These are phyloP conservation scores for Corymbia citriodora DNA, from an alignment of 441 rosid genomes.

Conservation along the genomic window DNA sequence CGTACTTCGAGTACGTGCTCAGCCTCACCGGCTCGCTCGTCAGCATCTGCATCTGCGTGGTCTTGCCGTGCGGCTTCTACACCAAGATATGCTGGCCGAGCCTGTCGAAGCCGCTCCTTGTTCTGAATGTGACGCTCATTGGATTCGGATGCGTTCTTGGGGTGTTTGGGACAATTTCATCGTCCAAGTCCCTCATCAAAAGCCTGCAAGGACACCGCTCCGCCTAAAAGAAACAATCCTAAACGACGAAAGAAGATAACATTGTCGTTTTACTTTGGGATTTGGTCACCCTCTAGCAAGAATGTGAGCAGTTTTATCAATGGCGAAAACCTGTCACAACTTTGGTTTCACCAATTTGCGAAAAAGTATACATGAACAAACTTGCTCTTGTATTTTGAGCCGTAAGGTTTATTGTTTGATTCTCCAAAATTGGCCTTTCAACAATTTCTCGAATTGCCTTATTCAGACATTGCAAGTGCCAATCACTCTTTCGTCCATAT, in stretches of 20 bases:
- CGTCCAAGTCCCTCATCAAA: constrained; percentile 36
- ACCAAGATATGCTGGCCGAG: constrained; percentile 51
- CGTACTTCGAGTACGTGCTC: constrained; percentile 67
- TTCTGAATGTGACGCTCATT: constrained; percentile 35
- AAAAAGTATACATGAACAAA: not conserved
- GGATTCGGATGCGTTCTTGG: constrained; percentile 50
- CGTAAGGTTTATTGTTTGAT: not conserved
- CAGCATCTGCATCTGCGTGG: constrained; percentile 38
- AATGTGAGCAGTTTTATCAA: not conserved
- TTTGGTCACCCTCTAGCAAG: not conserved
- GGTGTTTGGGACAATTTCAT: constrained; percentile 42
- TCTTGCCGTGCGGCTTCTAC: constrained; percentile 64
- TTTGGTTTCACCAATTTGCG: not conserved
- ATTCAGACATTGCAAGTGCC: not conserved
- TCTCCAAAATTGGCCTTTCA: not conserved
- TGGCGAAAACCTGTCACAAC: not conserved
- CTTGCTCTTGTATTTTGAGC: not conserved
- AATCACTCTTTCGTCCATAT: too few relatives aligned
- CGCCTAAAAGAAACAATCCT: not conserved
- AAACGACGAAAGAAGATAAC: not conserved
- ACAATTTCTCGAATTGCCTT: not conserved
- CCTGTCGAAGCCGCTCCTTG: constrained; percentile 21
- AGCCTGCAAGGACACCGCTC: constrained; percentile 11
- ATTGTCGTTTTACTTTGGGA: not conserved
- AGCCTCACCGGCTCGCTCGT: constrained; percentile 68